These are phyloP conservation scores for Fragaria vesca DNA, from an alignment of 306 rosid species.

Conservation along the genomic window DNA sequence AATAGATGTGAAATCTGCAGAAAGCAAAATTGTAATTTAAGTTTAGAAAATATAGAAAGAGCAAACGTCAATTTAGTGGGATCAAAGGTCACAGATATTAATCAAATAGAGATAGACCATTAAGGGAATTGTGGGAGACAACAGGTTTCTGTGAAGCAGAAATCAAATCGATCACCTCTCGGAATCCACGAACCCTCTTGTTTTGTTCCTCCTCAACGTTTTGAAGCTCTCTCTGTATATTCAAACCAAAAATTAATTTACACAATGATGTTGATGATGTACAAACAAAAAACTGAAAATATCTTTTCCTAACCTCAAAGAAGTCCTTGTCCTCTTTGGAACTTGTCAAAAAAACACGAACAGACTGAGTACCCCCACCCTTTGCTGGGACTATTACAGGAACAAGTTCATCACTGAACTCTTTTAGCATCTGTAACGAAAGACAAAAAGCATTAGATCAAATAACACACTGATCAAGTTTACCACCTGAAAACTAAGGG, in stretches of 20 bases:
- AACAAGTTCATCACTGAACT: conserved; percentile 60
- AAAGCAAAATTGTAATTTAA: conserved; percentile 24
- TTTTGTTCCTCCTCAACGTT: conserved; percentile 56
- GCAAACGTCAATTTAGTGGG: conserved; percentile 8
- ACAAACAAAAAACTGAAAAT: conserved; percentile 2
- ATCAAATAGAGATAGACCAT: conserved; percentile 65
- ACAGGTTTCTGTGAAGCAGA: conserved; percentile 98
- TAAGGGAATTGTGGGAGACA: conserved; percentile 79
- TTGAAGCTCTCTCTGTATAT: conserved; percentile 59
- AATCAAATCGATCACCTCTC: conserved; percentile 96
- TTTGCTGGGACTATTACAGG: conserved; percentile 54
- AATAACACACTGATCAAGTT: conserved; percentile 6
- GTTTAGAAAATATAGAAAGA: conserved; percentile 20
- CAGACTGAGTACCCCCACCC: conserved; percentile 51
- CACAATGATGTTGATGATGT: conserved; percentile 7
- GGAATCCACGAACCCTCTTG: conserved; percentile 74
- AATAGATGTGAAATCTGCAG: conserved; percentile 77
- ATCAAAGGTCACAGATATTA: conserved; percentile 27
- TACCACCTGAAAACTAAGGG: conserved; percentile 11
- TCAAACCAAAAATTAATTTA: conserved; percentile 15
- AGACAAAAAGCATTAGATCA: neutral
- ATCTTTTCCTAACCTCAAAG: conserved; percentile 52
- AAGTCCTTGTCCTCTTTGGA: conserved; percentile 75
- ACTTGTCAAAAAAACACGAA: conserved; percentile 59
- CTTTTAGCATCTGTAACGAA: conserved; percentile 60